Percentiles rank a stretch among this genome's conserved stretches.
Evolutionary conservation across 75 land plant species (phyloP).

Genomic region (Pinus taeda): DNA sequence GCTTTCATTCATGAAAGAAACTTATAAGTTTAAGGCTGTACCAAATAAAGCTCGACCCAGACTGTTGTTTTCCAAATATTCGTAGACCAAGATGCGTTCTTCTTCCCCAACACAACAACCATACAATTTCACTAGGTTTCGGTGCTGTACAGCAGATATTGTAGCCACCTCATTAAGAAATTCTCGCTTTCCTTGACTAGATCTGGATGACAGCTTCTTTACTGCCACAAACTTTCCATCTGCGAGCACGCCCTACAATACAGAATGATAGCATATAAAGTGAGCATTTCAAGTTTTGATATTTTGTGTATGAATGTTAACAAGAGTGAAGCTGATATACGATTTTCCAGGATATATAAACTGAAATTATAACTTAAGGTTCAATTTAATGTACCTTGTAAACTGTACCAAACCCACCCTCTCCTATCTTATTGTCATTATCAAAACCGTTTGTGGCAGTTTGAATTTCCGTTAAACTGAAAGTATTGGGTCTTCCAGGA

Average conservation of each 20-base stretch:
- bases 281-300: constrained; percentile 3
- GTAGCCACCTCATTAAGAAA: constrained; percentile 27
- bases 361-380: neutral
- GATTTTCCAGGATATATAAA: too few relatives aligned
- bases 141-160: constrained; percentile 17
- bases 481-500: neutral
- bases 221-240: constrained; percentile 19
- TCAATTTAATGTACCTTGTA: constrained; percentile 23
- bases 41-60: constrained; percentile 16
- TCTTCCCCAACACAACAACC: constrained; percentile 19
- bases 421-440: constrained; percentile 22
- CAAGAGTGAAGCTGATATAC: neutral
- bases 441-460: constrained; percentile 8
- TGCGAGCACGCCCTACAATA: constrained; percentile 1
- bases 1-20: neutral
- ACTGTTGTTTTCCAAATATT: constrained; percentile 26
- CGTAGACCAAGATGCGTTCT: constrained; percentile 27
- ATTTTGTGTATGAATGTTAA: neutral
- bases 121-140: constrained; percentile 23
- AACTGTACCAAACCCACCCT: constrained; percentile 32
- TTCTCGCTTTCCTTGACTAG: constrained; percentile 16
- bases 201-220: constrained; percentile 10
- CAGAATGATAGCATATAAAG: neutral
- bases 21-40: neutral
- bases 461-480: constrained; percentile 5